A percentile compares a stretch with the other conserved stretches of the same genome.
Conservation (phyloP, 2,329 filamentous ascomycete genomes). For the Ophiostoma populinum region DNA sequence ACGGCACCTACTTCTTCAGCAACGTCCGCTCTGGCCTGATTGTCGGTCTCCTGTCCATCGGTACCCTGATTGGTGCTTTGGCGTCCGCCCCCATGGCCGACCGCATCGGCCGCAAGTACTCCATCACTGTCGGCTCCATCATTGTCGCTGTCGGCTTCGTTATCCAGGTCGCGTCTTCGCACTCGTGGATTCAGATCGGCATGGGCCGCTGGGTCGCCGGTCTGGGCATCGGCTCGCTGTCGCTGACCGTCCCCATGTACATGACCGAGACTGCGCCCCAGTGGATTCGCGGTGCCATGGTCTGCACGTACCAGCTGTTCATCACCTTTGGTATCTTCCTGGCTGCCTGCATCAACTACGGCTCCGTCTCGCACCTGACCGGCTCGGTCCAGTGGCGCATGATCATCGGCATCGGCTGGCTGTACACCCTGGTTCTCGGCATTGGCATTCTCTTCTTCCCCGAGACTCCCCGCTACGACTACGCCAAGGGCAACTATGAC, state of each 20-base stretch:
- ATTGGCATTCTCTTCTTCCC: slow-evolving; percentile 35
- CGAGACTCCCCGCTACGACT: slow-evolving; percentile 33
- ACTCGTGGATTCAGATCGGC: slow-evolving; percentile 41
- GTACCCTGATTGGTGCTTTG: slow-evolving; percentile 36
- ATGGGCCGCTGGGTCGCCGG: slow-evolving; percentile 50
- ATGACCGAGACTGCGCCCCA: slow-evolving; percentile 46
- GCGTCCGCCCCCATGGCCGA: slow-evolving; percentile 37
- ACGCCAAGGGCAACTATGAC: slow-evolving; percentile 4
- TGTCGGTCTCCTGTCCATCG: slow-evolving; percentile 38
- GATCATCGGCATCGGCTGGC: slow-evolving; percentile 38
- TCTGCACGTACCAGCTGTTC: slow-evolving; percentile 57
- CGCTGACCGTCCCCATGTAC: slow-evolving; percentile 37
- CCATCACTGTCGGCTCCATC: slow-evolving; percentile 32
- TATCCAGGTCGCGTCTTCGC: slow-evolving; percentile 42
- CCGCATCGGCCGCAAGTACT: slow-evolving; percentile 37
- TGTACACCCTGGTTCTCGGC: slow-evolving; percentile 33
- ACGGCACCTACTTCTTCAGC: slow-evolving; percentile 22
- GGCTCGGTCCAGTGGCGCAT: slow-evolving; percentile 41
- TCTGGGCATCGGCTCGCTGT: slow-evolving; percentile 49
- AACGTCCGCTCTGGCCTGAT: slow-evolving; percentile 31
- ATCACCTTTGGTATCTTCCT: slow-evolving; percentile 53
- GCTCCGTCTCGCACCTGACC: slow-evolving; percentile 25
- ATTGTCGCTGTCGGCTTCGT: slow-evolving; percentile 48
- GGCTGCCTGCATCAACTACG: slow-evolving; percentile 30
- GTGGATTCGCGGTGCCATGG: slow-evolving; percentile 45